Evolutionary conservation across 495 filamentous ascomycete genomes (phyloP).

Genomic region (Penicillium chermesinum): DNA sequence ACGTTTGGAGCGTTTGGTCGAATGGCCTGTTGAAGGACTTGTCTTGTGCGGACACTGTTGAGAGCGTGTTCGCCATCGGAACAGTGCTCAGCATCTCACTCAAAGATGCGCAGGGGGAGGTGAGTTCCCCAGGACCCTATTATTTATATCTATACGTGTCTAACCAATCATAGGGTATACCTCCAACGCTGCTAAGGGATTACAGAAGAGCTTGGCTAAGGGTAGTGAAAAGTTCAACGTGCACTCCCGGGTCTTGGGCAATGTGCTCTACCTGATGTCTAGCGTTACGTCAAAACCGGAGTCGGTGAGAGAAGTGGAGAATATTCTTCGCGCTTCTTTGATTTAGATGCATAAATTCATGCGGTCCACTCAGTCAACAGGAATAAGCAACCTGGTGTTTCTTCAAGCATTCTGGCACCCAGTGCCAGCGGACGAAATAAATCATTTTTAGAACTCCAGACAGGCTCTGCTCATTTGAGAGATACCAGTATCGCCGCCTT

Average conservation of each 20-base stretch:
- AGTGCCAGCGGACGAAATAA: too few relatives aligned
- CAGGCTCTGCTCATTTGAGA: too few relatives aligned
- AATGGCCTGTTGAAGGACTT: conserved; percentile 49
- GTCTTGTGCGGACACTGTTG: conserved; percentile 48
- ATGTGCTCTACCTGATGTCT: conserved; percentile 75
- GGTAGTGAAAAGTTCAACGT: conserved; percentile 48
- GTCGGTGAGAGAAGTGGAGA: conserved; percentile 47
- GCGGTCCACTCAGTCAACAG: too few relatives aligned
- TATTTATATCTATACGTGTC: not conserved
- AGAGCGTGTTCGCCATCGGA: conserved; percentile 64
- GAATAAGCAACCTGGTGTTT: too few relatives aligned
- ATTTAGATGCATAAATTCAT: too few relatives aligned
- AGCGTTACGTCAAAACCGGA: conserved; percentile 53
- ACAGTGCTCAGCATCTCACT: conserved; percentile 65
- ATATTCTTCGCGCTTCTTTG: conserved; percentile 27
- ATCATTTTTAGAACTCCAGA: too few relatives aligned
- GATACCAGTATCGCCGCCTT: too few relatives aligned
- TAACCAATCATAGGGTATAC: conserved; percentile 51
- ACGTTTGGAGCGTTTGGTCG: conserved; percentile 67
- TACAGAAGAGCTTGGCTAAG: conserved; percentile 51
- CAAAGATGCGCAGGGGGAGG: conserved; percentile 42
- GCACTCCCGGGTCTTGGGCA: conserved; percentile 69
- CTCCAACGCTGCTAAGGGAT: conserved; percentile 54
- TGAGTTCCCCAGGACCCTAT: conserved; percentile 27
- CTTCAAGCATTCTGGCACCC: too few relatives aligned